phyloP scores from a whole-genome alignment of 768 basidiomycete species.

The Paxillus ammoniavirescens region DNA sequence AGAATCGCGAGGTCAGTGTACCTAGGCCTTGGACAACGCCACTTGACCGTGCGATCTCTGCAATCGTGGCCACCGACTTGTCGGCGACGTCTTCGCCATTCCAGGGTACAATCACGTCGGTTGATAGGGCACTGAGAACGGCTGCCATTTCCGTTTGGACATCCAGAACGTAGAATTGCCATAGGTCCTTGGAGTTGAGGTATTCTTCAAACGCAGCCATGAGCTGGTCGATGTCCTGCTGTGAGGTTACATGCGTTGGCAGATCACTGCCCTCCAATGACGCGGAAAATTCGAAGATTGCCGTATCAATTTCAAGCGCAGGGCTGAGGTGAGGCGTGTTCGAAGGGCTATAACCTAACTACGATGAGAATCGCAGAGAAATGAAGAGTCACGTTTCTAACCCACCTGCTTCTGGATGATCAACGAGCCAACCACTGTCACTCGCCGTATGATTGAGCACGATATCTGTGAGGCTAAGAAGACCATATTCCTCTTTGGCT shows the following conservation, averaged over 20 bases:
- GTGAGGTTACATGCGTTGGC: conserved; percentile 64
- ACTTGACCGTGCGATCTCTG: conserved; percentile 54
- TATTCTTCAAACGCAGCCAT: conserved; percentile 59
- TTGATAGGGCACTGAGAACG: conserved; percentile 37
- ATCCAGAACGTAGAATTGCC: conserved; percentile 95
- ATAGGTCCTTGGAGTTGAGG: conserved; percentile 69
- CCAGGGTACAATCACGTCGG: conserved; percentile 52
- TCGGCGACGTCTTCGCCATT: conserved; percentile 54
- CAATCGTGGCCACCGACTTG: conserved; percentile 64
- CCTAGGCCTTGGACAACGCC: conserved; percentile 59
- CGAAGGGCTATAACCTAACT: conserved; percentile 78
- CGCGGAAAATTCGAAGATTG: conserved; percentile 77
- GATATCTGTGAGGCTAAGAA: conserved; percentile 90
- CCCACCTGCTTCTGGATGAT: conserved; percentile 93
- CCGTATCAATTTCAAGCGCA: conserved; percentile 90
- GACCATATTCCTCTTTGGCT: conserved; percentile 82
- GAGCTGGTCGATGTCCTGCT: conserved; percentile 67
- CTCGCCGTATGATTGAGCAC: conserved; percentile 98
- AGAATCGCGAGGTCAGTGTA: conserved; percentile 63
- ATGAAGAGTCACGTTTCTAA: conserved; percentile 1
- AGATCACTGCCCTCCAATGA: conserved; percentile 64
- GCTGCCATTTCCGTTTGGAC: conserved; percentile 58
- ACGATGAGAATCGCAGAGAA: conserved; percentile 4
- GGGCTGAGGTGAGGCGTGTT: conserved; percentile 91
- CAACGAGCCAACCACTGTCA: conserved; percentile 85